These are phyloP conservation scores for Claviceps paspali DNA, from an alignment of 2,329 filamentous ascomycete genomes.

Conservation along the genomic window DNA sequence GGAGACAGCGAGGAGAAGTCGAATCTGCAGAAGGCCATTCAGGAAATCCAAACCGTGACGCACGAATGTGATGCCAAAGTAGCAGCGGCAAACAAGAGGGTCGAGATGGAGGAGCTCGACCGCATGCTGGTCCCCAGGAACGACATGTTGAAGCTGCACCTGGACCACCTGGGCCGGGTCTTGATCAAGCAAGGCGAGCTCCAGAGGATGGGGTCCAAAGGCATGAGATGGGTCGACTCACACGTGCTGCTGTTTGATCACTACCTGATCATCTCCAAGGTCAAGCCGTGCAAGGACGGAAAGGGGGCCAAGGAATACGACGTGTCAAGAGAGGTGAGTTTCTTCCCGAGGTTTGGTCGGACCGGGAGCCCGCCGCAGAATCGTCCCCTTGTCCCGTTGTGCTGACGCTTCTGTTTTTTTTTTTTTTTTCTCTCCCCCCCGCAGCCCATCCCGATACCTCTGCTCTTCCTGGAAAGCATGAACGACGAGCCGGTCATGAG, in stretches of 20 bases:
- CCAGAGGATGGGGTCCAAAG: conserved; percentile 73
- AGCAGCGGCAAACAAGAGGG: conserved; percentile 81
- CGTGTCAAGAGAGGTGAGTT: conserved; percentile 68
- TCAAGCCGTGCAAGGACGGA: conserved; percentile 53
- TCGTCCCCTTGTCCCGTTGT: neutral
- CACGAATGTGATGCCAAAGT: conserved; percentile 85
- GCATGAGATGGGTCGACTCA: conserved; percentile 86
- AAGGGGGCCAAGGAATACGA: conserved; percentile 76
- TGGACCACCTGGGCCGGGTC: conserved; percentile 86
- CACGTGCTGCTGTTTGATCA: conserved; percentile 92
- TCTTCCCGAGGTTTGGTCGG: too few species aligned
- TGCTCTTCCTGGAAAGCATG: conserved; percentile 81
- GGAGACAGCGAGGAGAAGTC: conserved; percentile 79
- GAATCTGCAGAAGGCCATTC: conserved; percentile 69
- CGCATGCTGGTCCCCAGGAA: conserved; percentile 72
- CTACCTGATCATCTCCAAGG: conserved; percentile 85
- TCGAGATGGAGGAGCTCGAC: conserved; percentile 72
- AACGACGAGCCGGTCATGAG: conserved; percentile 86
- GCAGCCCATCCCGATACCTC: conserved; percentile 84
- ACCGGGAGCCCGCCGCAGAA: too few species aligned
- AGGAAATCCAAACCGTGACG: conserved; percentile 82
- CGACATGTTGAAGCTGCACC: conserved; percentile 77
- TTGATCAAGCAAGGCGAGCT: conserved; percentile 81
- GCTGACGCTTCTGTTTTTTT: neutral
- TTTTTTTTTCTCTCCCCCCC: conserved; percentile 12